These are phyloP conservation scores for Irpex rosettiformis DNA, from an alignment of 1,284 basidiomycete species.

Conservation along the genomic window DNA sequence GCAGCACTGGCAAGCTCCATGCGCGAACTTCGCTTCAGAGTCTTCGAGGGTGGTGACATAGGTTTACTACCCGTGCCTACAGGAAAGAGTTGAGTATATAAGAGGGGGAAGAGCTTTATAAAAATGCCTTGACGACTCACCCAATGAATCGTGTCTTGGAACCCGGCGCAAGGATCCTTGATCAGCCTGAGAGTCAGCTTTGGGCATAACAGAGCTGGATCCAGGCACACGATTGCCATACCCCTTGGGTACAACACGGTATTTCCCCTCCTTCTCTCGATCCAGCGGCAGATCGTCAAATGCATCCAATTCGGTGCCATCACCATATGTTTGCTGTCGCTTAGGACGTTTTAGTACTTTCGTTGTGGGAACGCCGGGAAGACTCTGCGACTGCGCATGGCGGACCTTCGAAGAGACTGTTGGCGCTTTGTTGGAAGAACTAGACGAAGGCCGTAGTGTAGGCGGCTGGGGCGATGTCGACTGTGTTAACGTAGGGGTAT, in stretches of 20 bases:
- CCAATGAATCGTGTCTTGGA: not conserved
- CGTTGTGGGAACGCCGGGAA: constrained; percentile 43
- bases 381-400: constrained; percentile 30
- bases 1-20: constrained; percentile 27
- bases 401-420: constrained; percentile 33
- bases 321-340: constrained; percentile 74
- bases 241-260: constrained; percentile 66
- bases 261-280: constrained; percentile 73
- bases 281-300: constrained; percentile 90
- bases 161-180: not conserved
- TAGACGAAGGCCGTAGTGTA: constrained; percentile 52
- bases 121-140: too few species aligned
- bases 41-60: constrained; percentile 26
- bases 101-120: not conserved
- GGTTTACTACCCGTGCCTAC: not conserved
- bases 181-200: constrained; percentile 18
- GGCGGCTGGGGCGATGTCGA: constrained; percentile 55
- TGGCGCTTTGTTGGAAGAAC: constrained; percentile 16
- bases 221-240: constrained; percentile 59
- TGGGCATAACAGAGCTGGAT: constrained; percentile 35
- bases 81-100: not conserved
- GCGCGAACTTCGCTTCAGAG: constrained; percentile 39
- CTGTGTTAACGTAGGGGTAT: constrained; percentile 31
- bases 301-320: constrained; percentile 89
- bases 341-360: constrained; percentile 75